Percentiles rank a stretch among this genome's conserved stretches.
Conservation (phyloP, 164 flowering plant genomes). For the Chimonanthus salicifolius region DNA sequence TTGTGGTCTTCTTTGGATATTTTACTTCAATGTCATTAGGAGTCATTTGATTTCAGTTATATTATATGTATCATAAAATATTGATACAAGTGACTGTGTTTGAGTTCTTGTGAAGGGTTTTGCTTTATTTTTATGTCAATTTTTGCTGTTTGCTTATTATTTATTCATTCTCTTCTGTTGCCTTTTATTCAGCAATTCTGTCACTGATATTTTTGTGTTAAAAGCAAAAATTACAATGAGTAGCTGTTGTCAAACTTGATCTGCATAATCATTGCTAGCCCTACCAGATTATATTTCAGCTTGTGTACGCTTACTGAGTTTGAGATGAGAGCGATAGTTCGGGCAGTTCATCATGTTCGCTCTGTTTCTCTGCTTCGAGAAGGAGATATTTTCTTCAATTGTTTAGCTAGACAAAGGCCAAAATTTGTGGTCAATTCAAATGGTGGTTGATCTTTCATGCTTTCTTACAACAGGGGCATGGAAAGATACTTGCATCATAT, state of each 20-base stretch:
- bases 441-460: conserved; percentile 8
- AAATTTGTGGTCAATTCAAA: conserved; percentile 7
- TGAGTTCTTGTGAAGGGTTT: neutral
- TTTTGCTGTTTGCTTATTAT: too few relatives aligned
- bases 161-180: too few relatives aligned
- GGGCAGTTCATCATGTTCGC: conserved; percentile 25
- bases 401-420: conserved; percentile 13
- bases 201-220: neutral
- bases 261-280: neutral
- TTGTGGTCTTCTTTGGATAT: neutral
- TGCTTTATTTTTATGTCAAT: too few relatives aligned
- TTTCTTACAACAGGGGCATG: conserved; percentile 12
- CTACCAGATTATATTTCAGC: neutral
- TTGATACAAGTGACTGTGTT: neutral
- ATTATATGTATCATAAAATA: too few relatives aligned
- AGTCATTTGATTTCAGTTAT: too few relatives aligned
- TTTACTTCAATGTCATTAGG: too few relatives aligned
- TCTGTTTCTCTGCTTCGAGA: conserved; percentile 22
- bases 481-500: conserved; percentile 17
- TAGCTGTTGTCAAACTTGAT: neutral
- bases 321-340: conserved; percentile 41
- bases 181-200: neutral
- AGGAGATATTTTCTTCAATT: conserved; percentile 10
- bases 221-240: neutral
- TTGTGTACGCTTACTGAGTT: neutral